These are phyloP conservation scores for Gossypium trilobum DNA, from an alignment of 441 rosid genomes.

Conservation along the genomic window DNA sequence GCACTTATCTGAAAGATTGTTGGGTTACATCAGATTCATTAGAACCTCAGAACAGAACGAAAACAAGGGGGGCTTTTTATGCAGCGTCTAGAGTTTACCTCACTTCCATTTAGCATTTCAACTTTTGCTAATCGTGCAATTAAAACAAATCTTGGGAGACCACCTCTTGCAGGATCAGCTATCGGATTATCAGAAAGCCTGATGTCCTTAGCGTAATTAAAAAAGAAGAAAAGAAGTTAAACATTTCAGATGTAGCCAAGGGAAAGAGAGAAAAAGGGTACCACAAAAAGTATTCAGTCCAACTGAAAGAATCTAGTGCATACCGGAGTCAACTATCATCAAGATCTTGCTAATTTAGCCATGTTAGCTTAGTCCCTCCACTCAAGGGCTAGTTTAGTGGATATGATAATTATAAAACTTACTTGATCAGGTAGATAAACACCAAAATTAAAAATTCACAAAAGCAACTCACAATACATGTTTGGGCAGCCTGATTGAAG, in stretches of 20 bases:
- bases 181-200: slow-evolving; percentile 87
- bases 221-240: slow-evolving; percentile 9
- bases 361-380: not conserved
- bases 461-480: not conserved
- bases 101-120: slow-evolving; percentile 82
- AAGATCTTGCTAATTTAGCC: not conserved
- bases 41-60: slow-evolving; percentile 5
- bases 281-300: not conserved
- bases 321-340: not conserved
- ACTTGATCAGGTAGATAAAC: not conserved
- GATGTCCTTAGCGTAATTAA: slow-evolving; percentile 47
- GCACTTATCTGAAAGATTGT: slow-evolving; percentile 45
- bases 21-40: slow-evolving; percentile 17
- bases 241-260: not conserved
- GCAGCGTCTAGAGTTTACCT: slow-evolving; percentile 41
- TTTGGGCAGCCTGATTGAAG: slow-evolving; percentile 1
- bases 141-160: slow-evolving; percentile 68
- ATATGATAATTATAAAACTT: not conserved
- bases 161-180: slow-evolving; percentile 64
- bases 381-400: not conserved
- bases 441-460: not conserved
- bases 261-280: not conserved
- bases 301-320: not conserved
- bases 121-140: slow-evolving; percentile 69
- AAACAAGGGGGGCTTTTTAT: not conserved